Percentiles rank a stretch among this genome's conserved stretches.
Conservation (phyloP, 345 rosid species). For the Cardamine resedifolia region DNA sequence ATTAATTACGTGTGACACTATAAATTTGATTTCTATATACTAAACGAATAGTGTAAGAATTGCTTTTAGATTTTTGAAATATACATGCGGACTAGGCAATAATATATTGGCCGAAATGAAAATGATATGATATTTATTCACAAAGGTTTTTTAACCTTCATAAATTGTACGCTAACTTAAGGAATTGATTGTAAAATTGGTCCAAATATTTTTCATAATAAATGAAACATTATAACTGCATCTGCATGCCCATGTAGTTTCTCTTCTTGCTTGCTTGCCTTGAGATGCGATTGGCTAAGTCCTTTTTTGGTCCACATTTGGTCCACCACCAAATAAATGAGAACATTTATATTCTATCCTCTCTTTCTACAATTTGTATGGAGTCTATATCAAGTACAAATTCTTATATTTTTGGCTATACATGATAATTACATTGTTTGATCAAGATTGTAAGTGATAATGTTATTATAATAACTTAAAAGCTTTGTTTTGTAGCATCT, state of each 20-base stretch:
- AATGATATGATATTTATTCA: not conserved
- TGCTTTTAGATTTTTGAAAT: not conserved
- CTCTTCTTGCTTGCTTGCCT: not conserved
- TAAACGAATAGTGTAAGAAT: not conserved
- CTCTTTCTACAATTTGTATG: conserved; percentile 22
- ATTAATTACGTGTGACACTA: not conserved
- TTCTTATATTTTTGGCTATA: conserved; percentile 31
- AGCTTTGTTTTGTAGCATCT: conserved; percentile 17
- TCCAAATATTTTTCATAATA: conserved; percentile 3
- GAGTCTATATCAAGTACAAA: conserved; percentile 38
- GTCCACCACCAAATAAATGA: conserved; percentile 38
- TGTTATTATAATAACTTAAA: conserved; percentile 26
- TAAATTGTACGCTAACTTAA: not conserved
- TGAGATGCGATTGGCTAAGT: conserved; percentile 32
- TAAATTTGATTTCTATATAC: not conserved
- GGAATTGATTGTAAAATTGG: not conserved
- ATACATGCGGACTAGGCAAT: not conserved
- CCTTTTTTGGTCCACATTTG: conserved; percentile 31
- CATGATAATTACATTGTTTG: conserved; percentile 20
- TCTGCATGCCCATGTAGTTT: conserved; percentile 13
- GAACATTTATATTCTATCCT: conserved; percentile 34
- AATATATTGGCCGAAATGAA: not conserved
- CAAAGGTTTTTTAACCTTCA: not conserved
- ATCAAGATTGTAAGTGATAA: conserved; percentile 23
- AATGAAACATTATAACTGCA: conserved; percentile 12